Conservation (phyloP, 2,329 filamentous ascomycete species). For the Pseudocercospora pini-densiflorae region DNA sequence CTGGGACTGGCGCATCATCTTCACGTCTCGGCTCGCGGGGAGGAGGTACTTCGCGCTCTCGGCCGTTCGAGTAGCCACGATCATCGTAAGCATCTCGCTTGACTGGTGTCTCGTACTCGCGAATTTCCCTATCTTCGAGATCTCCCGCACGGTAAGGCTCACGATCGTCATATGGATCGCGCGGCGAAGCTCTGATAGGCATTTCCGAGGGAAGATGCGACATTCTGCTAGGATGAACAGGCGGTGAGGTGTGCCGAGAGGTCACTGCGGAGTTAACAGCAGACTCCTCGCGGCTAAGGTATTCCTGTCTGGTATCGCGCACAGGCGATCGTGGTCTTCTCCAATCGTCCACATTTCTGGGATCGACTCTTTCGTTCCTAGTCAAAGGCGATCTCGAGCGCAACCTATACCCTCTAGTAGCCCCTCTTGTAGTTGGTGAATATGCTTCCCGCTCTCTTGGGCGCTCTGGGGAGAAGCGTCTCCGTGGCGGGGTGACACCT, state of each 20-base stretch:
- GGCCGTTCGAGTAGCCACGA: conserved; percentile 27
- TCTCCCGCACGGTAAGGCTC: conserved; percentile 37
- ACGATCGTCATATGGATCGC: conserved; percentile 34
- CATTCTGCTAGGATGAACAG: conserved; percentile 59
- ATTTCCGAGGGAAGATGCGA: conserved; percentile 40
- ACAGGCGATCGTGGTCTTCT: conserved; percentile 59
- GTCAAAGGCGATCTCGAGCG: conserved; percentile 60
- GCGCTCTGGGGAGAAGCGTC: conserved; percentile 45
- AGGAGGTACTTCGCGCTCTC: conserved; percentile 31
- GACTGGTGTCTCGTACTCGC: conserved; percentile 6
- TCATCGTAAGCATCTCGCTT: conserved; percentile 32
- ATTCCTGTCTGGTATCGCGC: conserved; percentile 37
- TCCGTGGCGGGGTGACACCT: conserved; percentile 41
- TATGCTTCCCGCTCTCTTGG: conserved; percentile 43
- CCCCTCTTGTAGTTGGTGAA: conserved; percentile 34
- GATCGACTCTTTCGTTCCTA: conserved; percentile 55
- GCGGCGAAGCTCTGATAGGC: conserved; percentile 30
- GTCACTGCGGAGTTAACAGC: conserved; percentile 60
- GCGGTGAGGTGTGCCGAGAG: conserved; percentile 66
- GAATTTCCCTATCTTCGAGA: conserved; percentile 27
- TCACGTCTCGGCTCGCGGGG: conserved; percentile 36
- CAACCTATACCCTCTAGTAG: conserved; percentile 48
- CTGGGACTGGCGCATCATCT: conserved; percentile 30
- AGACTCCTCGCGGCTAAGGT: conserved; percentile 53
- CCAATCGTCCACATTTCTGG: conserved; percentile 54